Conservation (phyloP, 2,329 filamentous ascomycete species). For the Leptosphaerulina australis region DNA sequence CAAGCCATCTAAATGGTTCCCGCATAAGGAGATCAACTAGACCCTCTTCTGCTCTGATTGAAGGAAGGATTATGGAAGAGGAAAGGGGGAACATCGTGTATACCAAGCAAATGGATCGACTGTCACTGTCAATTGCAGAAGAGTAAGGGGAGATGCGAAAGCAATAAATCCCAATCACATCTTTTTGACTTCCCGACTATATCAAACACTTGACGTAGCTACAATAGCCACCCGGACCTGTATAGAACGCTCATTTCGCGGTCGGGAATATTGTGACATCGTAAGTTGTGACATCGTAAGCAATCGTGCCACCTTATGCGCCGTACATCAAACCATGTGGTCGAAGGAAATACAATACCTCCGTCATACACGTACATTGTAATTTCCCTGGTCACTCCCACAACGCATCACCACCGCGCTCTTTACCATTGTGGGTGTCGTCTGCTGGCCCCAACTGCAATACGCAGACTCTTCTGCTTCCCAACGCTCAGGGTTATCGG, state of each 20-base stretch:
- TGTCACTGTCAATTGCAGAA: background rate
- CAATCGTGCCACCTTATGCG: slow-evolving; percentile 7
- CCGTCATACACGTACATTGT: no score
- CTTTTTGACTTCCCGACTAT: background rate
- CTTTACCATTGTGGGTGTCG: no score
- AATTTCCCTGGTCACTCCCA: no score
- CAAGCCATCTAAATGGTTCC: slow-evolving; percentile 52
- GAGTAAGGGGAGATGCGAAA: slow-evolving; percentile 4
- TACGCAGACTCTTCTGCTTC: no score
- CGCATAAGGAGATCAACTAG: slow-evolving; percentile 50
- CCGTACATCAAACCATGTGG: slow-evolving; percentile 7
- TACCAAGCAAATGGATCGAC: slow-evolving; percentile 6
- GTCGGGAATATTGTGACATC: no score
- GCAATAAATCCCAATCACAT: slow-evolving; percentile 7
- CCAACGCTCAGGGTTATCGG: no score
- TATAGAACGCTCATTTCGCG: background rate
- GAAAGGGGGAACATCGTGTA: background rate
- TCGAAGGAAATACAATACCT: slow-evolving; percentile 7
- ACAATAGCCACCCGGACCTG: background rate
- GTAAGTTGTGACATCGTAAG: slow-evolving; percentile 16
- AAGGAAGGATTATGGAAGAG: background rate
- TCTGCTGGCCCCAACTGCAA: no score
- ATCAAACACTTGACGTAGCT: no score
- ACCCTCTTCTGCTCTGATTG: background rate
- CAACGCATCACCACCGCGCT: no score